Evolutionary conservation across 176 grass and related monocot genomes (phyloP).

Genomic region (Eleusine coracana): DNA sequence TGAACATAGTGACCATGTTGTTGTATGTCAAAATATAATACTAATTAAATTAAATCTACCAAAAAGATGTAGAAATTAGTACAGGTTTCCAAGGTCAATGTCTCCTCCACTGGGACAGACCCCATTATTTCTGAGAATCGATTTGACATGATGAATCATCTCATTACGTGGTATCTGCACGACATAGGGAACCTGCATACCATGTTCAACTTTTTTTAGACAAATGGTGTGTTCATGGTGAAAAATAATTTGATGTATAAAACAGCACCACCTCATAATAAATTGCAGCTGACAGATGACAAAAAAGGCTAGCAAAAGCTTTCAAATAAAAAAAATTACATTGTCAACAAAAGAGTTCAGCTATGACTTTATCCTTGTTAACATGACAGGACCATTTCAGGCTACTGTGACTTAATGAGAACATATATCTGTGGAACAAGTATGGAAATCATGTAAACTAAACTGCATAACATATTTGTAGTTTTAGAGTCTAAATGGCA

Average conservation of each 20-base stretch:
- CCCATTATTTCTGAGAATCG: slow-evolving; percentile 17
- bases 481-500: too few relatives aligned
- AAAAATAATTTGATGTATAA: not conserved
- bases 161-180: not conserved
- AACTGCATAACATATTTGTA: too few relatives aligned
- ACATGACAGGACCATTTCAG: too few relatives aligned
- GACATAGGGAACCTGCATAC: slow-evolving; percentile 3
- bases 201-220: slow-evolving; percentile 2
- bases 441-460: too few relatives aligned
- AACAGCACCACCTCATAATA: not conserved
- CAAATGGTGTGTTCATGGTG: not conserved
- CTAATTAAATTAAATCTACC: not conserved
- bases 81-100: slow-evolving; percentile 3
- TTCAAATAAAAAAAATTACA: too few relatives aligned
- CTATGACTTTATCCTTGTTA: too few relatives aligned
- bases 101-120: not conserved
- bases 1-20: not conserved
- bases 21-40: not conserved
- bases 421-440: too few relatives aligned
- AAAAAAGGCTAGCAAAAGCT: not conserved
- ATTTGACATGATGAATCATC: slow-evolving; percentile 2
- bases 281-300: not conserved
- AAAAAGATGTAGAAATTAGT: not conserved
- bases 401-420: too few relatives aligned
- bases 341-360: too few relatives aligned